Evolutionary conservation across 768 basidiomycete species (phyloP).

Genomic region (Agrocybe pediades): DNA sequence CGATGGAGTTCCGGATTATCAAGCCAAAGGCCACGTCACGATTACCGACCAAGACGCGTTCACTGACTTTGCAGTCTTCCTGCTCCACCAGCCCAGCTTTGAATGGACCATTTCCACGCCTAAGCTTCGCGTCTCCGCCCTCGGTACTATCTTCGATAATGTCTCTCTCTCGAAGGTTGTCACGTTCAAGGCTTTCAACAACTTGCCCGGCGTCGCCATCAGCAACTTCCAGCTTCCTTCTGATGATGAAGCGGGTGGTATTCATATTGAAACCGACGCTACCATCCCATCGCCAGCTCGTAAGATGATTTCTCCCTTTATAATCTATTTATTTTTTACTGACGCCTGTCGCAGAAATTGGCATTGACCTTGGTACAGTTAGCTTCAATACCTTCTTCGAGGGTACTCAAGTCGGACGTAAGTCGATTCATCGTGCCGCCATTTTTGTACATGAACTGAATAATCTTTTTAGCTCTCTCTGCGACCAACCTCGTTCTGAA

Average conservation of each 20-base stretch:
- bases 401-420: conserved; percentile 59
- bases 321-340: conserved; percentile 13
- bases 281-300: conserved; percentile 67
- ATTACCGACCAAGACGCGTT: conserved; percentile 61
- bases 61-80: conserved; percentile 63
- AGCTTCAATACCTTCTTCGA: conserved; percentile 65
- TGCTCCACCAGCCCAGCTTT: conserved; percentile 66
- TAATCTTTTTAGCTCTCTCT: conserved; percentile 45
- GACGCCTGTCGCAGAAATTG: conserved; percentile 49
- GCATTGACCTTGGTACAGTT: conserved; percentile 68
- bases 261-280: conserved; percentile 69
- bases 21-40: conserved; percentile 48
- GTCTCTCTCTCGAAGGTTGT: conserved; percentile 62
- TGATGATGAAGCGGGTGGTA: conserved; percentile 69
- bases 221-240: conserved; percentile 70
- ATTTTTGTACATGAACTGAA: conserved; percentile 1
- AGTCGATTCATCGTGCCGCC: conserved; percentile 25
- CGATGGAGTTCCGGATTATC: conserved; percentile 64
- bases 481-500: conserved; percentile 51
- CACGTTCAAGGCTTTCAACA: conserved; percentile 70
- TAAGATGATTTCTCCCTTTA: conserved; percentile 35
- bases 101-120: conserved; percentile 71
- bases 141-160: conserved; percentile 70
- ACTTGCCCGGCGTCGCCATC: conserved; percentile 69
- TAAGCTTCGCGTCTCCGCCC: conserved; percentile 62